phyloP scores from a whole-genome alignment of 495 filamentous ascomycete species.

The Hypomontagnella submonticulosa region DNA sequence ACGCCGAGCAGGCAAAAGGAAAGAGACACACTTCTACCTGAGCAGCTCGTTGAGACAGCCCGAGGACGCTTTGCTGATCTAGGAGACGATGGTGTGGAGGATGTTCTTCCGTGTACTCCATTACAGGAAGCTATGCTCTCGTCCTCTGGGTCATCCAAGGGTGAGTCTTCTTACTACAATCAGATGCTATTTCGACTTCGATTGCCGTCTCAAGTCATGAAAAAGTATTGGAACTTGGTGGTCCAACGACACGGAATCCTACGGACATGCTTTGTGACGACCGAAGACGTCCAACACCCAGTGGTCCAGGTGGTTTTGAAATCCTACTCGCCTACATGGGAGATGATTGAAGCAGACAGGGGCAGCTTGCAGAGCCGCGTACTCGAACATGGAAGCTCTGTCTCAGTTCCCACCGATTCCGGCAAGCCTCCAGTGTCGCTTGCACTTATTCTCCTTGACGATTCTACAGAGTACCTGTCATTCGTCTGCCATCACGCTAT shows the following conservation, averaged over 20 bases:
- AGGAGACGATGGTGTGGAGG: slow-evolving; percentile 54
- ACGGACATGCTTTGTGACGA: slow-evolving; percentile 70
- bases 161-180: slow-evolving; percentile 55
- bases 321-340: slow-evolving; percentile 48
- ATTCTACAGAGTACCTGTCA: slow-evolving; percentile 57
- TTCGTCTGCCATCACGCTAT: slow-evolving; percentile 80
- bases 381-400: slow-evolving; percentile 34
- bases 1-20: not conserved
- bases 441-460: slow-evolving; percentile 41
- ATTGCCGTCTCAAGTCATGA: slow-evolving; percentile 39
- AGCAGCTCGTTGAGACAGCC: slow-evolving; percentile 49
- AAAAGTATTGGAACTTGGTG: slow-evolving; percentile 62
- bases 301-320: slow-evolving; percentile 69
- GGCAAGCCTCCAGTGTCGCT: slow-evolving; percentile 53
- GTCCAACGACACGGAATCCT: slow-evolving; percentile 70
- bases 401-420: slow-evolving; percentile 48
- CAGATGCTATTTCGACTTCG: slow-evolving; percentile 55
- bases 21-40: slow-evolving; percentile 48
- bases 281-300: slow-evolving; percentile 59
- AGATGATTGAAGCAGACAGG: slow-evolving; percentile 33
- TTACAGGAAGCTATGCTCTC: slow-evolving; percentile 85
- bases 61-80: slow-evolving; percentile 44
- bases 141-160: slow-evolving; percentile 47
- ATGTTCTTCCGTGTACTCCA: slow-evolving; percentile 80
- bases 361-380: slow-evolving; percentile 39